Base-by-base conservation (phyloP, 768 basidiomycete species). In the Coprinellus micaceus region DNA sequence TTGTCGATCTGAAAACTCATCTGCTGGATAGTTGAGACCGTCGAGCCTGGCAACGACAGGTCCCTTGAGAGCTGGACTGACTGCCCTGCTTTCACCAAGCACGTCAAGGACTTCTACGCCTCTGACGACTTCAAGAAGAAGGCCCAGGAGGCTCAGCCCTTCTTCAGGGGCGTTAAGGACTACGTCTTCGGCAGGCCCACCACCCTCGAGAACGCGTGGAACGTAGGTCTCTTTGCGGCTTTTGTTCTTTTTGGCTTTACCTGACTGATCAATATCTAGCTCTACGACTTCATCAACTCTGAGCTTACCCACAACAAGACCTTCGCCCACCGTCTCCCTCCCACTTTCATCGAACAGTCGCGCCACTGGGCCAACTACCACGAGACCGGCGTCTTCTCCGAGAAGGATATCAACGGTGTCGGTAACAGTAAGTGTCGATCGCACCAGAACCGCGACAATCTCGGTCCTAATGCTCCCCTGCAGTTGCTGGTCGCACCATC, bases 401-500 rank as follows among this genome's bases (percentile, higher is more conserved):
- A 82, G 57, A 66, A 71, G 0, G 73, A 82, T 1, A 82, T 84
- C 56, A 76, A 71, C 53, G 84, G 86, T 51, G 79, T 94, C 65
- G 89, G 88, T 15, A 93, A 93, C 76, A 82, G 90, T 91, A 64
- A 44, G 88, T 81, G 12, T 47, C 48, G 3, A 15, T 47, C 33
- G 21, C 40, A 29, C 28, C 33, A 9, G 3, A 11, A 7, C 10
- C 26, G 5, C 40, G 21, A 26, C 2, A 4, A 9, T 33, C 29
- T 22, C 37, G 17, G n/a, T 37, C 40, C 50, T 33, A 25, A 33
- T 2, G 28, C 54, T 41, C 52, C 17, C n/a, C 37, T 25, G 53
- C 62, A 93, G 91, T 95, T 66, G 88, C 93, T 64, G 89, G 89
- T 37, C 87, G 88, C 60, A 89, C 91, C 37, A 74, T 91, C 58